A percentile compares a stretch with the other conserved stretches of the same genome.
These are phyloP conservation scores for Scenedesmus sp. DNA, from an alignment of 163 green algal species.

Conservation along the genomic window DNA sequence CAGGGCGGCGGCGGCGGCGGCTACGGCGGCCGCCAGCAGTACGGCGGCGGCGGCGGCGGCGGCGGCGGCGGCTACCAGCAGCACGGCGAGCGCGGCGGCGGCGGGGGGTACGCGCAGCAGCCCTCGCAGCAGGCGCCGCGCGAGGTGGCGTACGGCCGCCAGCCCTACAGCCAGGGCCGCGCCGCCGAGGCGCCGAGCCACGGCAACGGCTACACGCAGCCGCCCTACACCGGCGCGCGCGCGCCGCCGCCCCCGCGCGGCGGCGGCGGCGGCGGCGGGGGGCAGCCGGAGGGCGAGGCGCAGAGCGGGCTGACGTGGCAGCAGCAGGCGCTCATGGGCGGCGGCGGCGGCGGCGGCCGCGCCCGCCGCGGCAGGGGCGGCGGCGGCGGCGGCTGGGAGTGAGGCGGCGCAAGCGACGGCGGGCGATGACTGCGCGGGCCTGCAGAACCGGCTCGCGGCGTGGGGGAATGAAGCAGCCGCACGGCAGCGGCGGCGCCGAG, in stretches of 20 bases:
- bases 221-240: no score
- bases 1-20: neutral
- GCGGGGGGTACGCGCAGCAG: conserved; percentile 8
- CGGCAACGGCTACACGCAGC: neutral
- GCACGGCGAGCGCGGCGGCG: neutral
- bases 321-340: conserved; percentile 34
- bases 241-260: neutral
- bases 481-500: no score
- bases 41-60: neutral
- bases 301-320: conserved; percentile 22
- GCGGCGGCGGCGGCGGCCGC: neutral
- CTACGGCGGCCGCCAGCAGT: neutral
- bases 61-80: conserved; percentile 24
- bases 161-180: neutral
- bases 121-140: neutral
- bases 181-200: neutral
- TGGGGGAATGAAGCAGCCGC: neutral
- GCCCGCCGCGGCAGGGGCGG: neutral
- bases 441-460: no score
- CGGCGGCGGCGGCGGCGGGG: neutral
- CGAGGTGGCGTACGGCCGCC: conserved; percentile 7
- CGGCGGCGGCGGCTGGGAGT: neutral
- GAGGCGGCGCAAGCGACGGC: no score
- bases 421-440: no score
- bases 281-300: neutral